phyloP scores from a whole-genome alignment of 2,329 filamentous ascomycete genomes.

The Didymella segeticola region DNA sequence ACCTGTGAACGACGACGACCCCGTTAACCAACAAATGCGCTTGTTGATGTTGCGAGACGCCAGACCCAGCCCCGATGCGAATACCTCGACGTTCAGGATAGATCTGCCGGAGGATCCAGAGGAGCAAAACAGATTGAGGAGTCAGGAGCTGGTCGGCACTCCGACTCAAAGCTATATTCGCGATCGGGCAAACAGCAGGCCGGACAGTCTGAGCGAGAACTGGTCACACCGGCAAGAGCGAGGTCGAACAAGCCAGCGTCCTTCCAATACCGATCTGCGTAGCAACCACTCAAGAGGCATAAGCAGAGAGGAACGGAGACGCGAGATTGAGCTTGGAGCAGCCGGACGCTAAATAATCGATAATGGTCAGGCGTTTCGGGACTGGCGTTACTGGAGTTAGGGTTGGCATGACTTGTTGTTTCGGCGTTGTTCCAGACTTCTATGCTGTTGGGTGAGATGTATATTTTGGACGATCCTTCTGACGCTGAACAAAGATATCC shows the following conservation, averaged over 20 bases:
- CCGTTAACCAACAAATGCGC: constrained; percentile 60
- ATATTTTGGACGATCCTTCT: constrained; percentile 1
- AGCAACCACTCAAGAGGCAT: constrained; percentile 43
- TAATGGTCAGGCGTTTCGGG: constrained; percentile 21
- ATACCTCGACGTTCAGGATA: constrained; percentile 53
- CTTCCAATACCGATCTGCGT: constrained; percentile 29
- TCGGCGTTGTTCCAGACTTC: neutral
- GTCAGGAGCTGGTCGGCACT: constrained; percentile 43
- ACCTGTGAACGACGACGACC: constrained; percentile 55
- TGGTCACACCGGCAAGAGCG: constrained; percentile 41
- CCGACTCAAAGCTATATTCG: constrained; percentile 31
- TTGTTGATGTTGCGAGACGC: constrained; percentile 51
- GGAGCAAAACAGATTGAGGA: constrained; percentile 33
- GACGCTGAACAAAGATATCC: constrained; percentile 13
- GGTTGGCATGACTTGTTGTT: neutral
- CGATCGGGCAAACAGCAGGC: constrained; percentile 32
- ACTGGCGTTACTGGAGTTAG: constrained; percentile 17
- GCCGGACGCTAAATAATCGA: neutral
- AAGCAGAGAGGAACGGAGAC: constrained; percentile 49
- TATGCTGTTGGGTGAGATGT: neutral
- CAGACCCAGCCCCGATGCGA: constrained; percentile 41
- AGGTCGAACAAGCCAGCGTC: constrained; percentile 37
- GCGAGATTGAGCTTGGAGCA: constrained; percentile 51
- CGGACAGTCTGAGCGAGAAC: constrained; percentile 38
- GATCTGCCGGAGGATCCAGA: constrained; percentile 46